A percentile compares a stretch with the other conserved stretches of the same genome.
phyloP scores from a whole-genome alignment of 768 basidiomycete genomes.

The Phlegmacium glaucopus region DNA sequence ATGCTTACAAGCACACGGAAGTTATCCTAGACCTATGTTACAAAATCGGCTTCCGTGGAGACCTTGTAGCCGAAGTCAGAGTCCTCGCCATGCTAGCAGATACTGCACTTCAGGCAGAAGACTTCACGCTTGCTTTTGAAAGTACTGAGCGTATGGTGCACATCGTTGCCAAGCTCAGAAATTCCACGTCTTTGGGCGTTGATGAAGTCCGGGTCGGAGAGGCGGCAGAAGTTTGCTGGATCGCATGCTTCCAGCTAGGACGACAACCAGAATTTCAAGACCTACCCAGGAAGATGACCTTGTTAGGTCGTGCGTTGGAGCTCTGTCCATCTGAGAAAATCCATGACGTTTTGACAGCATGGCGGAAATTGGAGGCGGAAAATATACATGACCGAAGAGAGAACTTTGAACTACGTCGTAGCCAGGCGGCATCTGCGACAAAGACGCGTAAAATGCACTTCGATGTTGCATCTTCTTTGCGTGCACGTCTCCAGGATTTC shows the following conservation, averaged over 20 bases:
- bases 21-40: slow-evolving; percentile 87
- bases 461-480: slow-evolving; percentile 49
- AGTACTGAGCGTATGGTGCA: slow-evolving; percentile 70
- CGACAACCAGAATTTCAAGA: slow-evolving; percentile 76
- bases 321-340: slow-evolving; percentile 83
- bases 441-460: slow-evolving; percentile 6
- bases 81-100: slow-evolving; percentile 89
- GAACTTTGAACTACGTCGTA: slow-evolving; percentile 16
- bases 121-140: slow-evolving; percentile 72
- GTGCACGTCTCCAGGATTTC: slow-evolving; percentile 60
- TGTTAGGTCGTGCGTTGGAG: slow-evolving; percentile 80
- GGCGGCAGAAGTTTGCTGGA: slow-evolving; percentile 85
- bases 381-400: slow-evolving; percentile 52
- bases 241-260: slow-evolving; percentile 84
- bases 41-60: slow-evolving; percentile 80
- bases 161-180: slow-evolving; percentile 48
- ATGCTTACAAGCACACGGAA: slow-evolving; percentile 89
- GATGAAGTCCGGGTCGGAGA: slow-evolving; percentile 47
- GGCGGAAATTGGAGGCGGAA: slow-evolving; percentile 73
- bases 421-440: slow-evolving; percentile 1
- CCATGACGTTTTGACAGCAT: slow-evolving; percentile 70
- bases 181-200: slow-evolving; percentile 20
- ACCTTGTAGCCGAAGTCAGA: slow-evolving; percentile 76
- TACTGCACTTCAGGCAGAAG: slow-evolving; percentile 78
- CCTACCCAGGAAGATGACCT: slow-evolving; percentile 56